A percentile compares a stretch with the other conserved stretches of the same genome.
Evolutionary conservation across 2,329 filamentous ascomycete species (phyloP).

Genomic region (Fusarium globosum): DNA sequence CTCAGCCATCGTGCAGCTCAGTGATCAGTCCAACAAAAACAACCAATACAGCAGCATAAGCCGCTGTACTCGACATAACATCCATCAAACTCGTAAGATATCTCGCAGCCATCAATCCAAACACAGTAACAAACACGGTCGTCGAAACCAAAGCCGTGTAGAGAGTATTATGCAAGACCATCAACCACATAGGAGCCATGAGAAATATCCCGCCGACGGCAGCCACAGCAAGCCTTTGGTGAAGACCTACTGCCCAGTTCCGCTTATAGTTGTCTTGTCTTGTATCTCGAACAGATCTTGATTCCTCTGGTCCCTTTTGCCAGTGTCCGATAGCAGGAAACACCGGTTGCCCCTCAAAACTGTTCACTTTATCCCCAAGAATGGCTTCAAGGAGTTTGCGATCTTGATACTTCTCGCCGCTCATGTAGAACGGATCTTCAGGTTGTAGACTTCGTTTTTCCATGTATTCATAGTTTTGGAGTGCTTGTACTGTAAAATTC

Average conservation of each 20-base stretch:
- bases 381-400: neutral
- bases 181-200: neutral
- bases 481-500: neutral
- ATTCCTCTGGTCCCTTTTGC: neutral
- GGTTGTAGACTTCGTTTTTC: neutral
- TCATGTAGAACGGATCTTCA: neutral
- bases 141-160: neutral
- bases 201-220: neutral
- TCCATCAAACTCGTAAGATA: neutral
- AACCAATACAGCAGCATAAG: constrained; percentile 1
- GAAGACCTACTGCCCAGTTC: neutral
- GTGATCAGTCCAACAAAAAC: neutral
- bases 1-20: neutral
- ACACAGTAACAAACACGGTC: neutral
- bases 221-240: neutral
- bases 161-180: neutral
- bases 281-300: neutral
- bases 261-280: neutral
- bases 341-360: neutral
- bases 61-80: neutral
- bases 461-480: neutral
- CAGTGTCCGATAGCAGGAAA: neutral
- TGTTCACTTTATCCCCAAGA: neutral
- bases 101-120: neutral
- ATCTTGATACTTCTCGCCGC: neutral